Percentiles rank a stretch among this genome's conserved stretches.
Evolutionary conservation across 139 green algal genomes (phyloP).

Genomic region (Trebouxia sp.): DNA sequence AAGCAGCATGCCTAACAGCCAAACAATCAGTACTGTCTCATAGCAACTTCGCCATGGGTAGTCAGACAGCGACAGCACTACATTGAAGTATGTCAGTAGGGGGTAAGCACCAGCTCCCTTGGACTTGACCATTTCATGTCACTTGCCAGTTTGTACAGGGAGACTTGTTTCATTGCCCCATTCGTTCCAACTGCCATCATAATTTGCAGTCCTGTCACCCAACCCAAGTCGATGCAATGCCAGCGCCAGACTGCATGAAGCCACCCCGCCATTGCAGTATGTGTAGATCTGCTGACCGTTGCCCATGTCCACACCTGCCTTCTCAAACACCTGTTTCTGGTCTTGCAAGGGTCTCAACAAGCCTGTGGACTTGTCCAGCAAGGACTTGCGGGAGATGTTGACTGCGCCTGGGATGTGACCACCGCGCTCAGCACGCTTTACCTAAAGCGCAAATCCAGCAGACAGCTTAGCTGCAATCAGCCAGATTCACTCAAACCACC

Average conservation of each 20-base stretch:
- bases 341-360: constrained; percentile 5
- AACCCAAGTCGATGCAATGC: background rate
- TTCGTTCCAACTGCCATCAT: constrained; percentile 21
- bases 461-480: too few species aligned
- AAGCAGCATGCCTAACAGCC: too few species aligned
- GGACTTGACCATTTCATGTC: background rate
- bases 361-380: constrained; percentile 12
- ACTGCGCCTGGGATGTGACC: constrained; percentile 17
- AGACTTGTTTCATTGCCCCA: constrained; percentile 20
- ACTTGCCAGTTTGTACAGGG: constrained; percentile 2
- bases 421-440: constrained; percentile 22
- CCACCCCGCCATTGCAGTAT: constrained; percentile 28
- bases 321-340: background rate
- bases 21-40: too few species aligned
- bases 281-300: constrained; percentile 21
- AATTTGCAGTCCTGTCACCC: background rate
- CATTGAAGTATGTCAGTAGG: too few species aligned
- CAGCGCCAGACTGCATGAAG: constrained; percentile 4
- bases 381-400: background rate
- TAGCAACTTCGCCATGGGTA: too few species aligned
- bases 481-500: too few species aligned
- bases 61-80: too few species aligned
- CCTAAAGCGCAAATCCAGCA: too few species aligned
- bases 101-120: too few species aligned
- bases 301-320: background rate